These are phyloP conservation scores for Starmerella cellae DNA, from an alignment of 805 yeast genomes.

Conservation along the genomic window DNA sequence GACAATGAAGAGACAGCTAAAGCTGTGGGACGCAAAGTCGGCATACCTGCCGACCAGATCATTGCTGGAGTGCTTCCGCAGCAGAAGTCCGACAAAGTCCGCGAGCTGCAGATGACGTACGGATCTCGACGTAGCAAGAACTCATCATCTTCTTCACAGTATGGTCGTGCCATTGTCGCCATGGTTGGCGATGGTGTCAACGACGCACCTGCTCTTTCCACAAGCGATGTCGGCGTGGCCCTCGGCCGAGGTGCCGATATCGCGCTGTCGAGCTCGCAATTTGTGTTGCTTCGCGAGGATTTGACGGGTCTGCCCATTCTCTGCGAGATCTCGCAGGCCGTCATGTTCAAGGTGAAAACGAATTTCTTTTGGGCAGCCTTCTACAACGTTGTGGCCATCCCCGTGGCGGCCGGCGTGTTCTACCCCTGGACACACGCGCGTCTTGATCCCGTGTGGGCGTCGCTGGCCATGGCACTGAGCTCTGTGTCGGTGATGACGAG, in stretches of 20 bases:
- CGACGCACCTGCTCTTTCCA: conserved; percentile 67
- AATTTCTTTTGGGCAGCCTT: conserved; percentile 81
- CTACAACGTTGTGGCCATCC: conserved; percentile 75
- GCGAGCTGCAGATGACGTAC: conserved; percentile 38
- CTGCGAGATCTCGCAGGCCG: conserved; percentile 52
- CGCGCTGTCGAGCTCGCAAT: conserved; percentile 62
- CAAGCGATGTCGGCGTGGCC: conserved; percentile 68
- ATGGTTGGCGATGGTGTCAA: conserved; percentile 81
- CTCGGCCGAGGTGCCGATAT: conserved; percentile 65
- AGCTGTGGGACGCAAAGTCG: conserved; percentile 51
- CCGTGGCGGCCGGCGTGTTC: conserved; percentile 87
- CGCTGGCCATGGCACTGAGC: conserved; percentile 85
- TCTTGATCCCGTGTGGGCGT: conserved; percentile 79
- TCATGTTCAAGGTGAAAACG: conserved; percentile 60
- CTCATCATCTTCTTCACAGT: conserved; percentile 7
- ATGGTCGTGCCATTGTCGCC: conserved; percentile 37
- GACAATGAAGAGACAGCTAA: conserved; percentile 56
- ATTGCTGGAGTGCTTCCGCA: conserved; percentile 63
- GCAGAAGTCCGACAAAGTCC: conserved; percentile 51
- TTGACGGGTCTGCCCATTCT: conserved; percentile 40
- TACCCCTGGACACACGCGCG: conserved; percentile 59
- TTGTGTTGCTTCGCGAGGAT: conserved; percentile 45
- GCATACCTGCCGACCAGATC: conserved; percentile 39
- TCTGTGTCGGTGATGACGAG: conserved; percentile 78
- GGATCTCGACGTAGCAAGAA: no score